These are phyloP conservation scores for Lecanoromycetidae sp. DNA, from an alignment of 2,329 filamentous ascomycete genomes.

Conservation along the genomic window DNA sequence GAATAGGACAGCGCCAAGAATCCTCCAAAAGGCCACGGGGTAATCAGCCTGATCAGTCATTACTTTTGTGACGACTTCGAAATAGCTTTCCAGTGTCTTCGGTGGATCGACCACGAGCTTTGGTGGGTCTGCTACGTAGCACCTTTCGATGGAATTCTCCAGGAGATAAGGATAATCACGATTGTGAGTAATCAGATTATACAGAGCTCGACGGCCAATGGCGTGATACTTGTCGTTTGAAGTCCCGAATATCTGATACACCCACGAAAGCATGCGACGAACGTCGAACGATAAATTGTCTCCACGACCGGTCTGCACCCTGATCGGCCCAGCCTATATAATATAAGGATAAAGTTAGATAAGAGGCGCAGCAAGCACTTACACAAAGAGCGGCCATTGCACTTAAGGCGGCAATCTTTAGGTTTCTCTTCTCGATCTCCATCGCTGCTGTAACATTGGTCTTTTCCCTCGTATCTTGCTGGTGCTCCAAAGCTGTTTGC, in stretches of 20 bases:
- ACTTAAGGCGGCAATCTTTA: slow-evolving; percentile 79
- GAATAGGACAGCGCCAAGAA: slow-evolving; percentile 77
- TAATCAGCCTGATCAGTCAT: slow-evolving; percentile 74
- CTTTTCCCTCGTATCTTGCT: slow-evolving; percentile 58
- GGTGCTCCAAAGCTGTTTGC: slow-evolving; percentile 72
- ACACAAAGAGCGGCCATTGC: slow-evolving; percentile 91
- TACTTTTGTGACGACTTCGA: slow-evolving; percentile 80
- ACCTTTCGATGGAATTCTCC: slow-evolving; percentile 81
- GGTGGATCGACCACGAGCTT: slow-evolving; percentile 56
- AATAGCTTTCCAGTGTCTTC: slow-evolving; percentile 89
- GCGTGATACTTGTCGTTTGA: slow-evolving; percentile 83
- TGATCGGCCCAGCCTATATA: slow-evolving; percentile 53
- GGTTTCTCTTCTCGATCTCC: slow-evolving; percentile 91
- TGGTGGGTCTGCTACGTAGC: slow-evolving; percentile 67
- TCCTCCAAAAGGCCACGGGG: slow-evolving; percentile 76
- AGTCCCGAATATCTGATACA: slow-evolving; percentile 87
- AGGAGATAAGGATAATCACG: slow-evolving; percentile 73
- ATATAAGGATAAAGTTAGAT: slow-evolving; percentile 12
- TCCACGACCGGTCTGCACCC: slow-evolving; percentile 75
- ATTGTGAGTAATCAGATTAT: slow-evolving; percentile 83
- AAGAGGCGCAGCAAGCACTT: slow-evolving; percentile 28
- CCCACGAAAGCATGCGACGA: slow-evolving; percentile 84
- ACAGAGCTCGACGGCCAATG: slow-evolving; percentile 76
- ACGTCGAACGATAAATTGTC: slow-evolving; percentile 86
- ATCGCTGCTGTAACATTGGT: slow-evolving; percentile 75